phyloP scores from a whole-genome alignment of 352 stramenopile genomes.

The Phytophthora foliorum region DNA sequence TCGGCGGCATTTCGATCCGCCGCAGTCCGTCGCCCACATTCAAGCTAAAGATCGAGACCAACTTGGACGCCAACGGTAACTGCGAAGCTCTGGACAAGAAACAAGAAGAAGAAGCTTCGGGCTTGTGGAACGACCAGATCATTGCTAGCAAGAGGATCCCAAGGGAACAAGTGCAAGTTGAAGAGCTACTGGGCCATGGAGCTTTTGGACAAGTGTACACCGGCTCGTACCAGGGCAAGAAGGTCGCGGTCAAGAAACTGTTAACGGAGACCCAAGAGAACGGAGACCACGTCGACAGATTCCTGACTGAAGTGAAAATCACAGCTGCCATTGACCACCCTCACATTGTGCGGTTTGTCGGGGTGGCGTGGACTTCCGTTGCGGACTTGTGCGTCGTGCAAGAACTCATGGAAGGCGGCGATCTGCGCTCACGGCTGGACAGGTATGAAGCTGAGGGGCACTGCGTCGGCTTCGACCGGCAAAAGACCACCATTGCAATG shows the following conservation, averaged over 20 bases:
- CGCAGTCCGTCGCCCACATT: conserved; percentile 22
- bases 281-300: conserved; percentile 38
- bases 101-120: conserved; percentile 7
- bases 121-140: conserved; percentile 24
- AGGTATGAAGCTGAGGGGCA: conserved; percentile 22
- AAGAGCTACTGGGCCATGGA: conserved; percentile 36
- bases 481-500: conserved; percentile 50
- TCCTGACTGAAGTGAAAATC: conserved; percentile 56
- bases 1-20: conserved; percentile 30
- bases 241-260: conserved; percentile 57
- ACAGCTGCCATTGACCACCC: conserved; percentile 53
- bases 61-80: conserved; percentile 19
- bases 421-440: conserved; percentile 44
- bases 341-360: conserved; percentile 61
- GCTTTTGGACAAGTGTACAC: conserved; percentile 48
- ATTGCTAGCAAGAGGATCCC: conserved; percentile 33
- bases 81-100: conserved; percentile 8
- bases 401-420: conserved; percentile 51
- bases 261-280: conserved; percentile 12
- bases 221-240: conserved; percentile 40
- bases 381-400: conserved; percentile 47
- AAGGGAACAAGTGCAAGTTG: conserved; percentile 44
- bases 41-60: conserved; percentile 36
- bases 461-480: conserved; percentile 37
- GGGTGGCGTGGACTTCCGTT: conserved; percentile 54